Conservation (phyloP, 2,329 filamentous ascomycete genomes). For the Penicillium sp. region DNA sequence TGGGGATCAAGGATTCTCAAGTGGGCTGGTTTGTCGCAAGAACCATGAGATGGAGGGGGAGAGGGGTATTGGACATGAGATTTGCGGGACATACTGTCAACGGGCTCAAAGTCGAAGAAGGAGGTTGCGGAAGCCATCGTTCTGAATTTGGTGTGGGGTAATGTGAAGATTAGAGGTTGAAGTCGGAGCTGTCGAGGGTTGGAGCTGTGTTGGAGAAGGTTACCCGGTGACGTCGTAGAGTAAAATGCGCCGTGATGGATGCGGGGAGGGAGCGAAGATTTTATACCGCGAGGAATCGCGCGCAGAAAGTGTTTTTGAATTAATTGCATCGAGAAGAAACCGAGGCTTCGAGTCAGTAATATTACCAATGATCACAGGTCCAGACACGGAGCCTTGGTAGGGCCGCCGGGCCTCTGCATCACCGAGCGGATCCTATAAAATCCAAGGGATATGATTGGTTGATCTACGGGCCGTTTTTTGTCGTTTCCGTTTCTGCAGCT, state of each 20-base stretch:
- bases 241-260: constrained; percentile 1
- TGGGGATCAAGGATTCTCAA: not conserved
- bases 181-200: constrained; percentile 1
- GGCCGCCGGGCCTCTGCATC: constrained; percentile 7
- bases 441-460: constrained; percentile 12
- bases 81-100: constrained; percentile 49
- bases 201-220: constrained; percentile 1
- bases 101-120: constrained; percentile 61
- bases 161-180: not conserved
- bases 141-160: constrained; percentile 8
- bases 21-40: not conserved
- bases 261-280: not conserved
- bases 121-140: constrained; percentile 58
- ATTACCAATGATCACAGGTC: constrained; percentile 22
- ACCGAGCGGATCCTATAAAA: constrained; percentile 11
- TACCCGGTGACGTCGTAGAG: constrained; percentile 18
- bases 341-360: not conserved
- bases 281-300: constrained; percentile 2
- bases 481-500: not conserved
- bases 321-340: not conserved
- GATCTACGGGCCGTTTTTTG: not conserved
- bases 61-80: not conserved
- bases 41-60: not conserved
- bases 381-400: constrained; percentile 12
- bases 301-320: constrained; percentile 13